phyloP scores from a whole-genome alignment of 73 alveolate species.

The Diophrys sp. region DNA sequence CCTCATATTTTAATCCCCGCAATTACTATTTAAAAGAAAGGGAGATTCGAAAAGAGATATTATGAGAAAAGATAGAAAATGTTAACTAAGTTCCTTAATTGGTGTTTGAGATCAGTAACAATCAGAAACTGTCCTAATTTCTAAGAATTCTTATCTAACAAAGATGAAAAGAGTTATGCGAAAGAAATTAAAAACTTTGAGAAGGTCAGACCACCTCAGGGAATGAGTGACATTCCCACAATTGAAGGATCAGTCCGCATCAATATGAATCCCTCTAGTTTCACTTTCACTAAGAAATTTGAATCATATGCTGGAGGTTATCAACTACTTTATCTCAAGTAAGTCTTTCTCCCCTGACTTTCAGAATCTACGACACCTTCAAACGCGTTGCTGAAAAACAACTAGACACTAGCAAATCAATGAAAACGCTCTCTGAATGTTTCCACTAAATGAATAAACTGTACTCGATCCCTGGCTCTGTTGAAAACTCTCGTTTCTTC shows the following conservation, averaged over 20 bases:
- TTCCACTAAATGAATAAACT: conserved; percentile 6
- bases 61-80: conserved; percentile 1
- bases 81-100: conserved; percentile 11
- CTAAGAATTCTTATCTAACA: conserved; percentile 9
- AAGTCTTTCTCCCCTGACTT: no score
- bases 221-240: conserved; percentile 1
- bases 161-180: not conserved
- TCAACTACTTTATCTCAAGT: not conserved
- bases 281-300: not conserved
- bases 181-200: not conserved
- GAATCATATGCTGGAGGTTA: not conserved
- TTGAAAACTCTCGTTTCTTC: conserved; percentile 5
- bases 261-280: conserved; percentile 3
- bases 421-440: not conserved
- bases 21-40: conserved; percentile 1
- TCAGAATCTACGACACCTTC: not conserved
- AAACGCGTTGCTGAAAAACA: not conserved
- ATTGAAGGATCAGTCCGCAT: not conserved
- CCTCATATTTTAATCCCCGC: conserved; percentile 21
- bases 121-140: conserved; percentile 10
- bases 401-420: conserved; percentile 1
- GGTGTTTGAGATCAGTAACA: not conserved
- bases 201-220: not conserved
- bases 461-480: conserved; percentile 5
- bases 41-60: conserved; percentile 1